These are phyloP conservation scores for Pyrus communis DNA, from an alignment of 306 rosid species.

Conservation along the genomic window DNA sequence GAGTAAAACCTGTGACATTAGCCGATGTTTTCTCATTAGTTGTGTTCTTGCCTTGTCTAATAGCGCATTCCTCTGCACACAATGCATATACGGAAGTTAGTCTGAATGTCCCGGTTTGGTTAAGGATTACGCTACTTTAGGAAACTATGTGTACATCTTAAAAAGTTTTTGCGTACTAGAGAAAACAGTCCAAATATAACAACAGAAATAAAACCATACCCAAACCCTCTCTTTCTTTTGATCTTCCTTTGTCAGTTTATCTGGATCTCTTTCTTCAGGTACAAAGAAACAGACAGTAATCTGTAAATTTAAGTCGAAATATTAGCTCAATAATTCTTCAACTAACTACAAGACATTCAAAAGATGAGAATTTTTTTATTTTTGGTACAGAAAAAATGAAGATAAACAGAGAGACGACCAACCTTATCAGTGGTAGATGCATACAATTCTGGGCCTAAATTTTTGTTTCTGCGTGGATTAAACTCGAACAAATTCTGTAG, in stretches of 20 bases:
- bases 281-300: not conserved
- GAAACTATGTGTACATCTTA: not conserved
- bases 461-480: not conserved
- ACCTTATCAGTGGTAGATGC: constrained; percentile 21
- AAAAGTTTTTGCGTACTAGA: not conserved
- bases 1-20: constrained; percentile 5
- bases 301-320: constrained; percentile 3
- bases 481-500: constrained; percentile 21
- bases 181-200: not conserved
- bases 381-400: too few relatives aligned
- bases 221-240: constrained; percentile 15
- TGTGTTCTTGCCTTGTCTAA: constrained; percentile 18
- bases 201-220: constrained; percentile 11
- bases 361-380: not conserved
- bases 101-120: not conserved
- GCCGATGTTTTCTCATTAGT: constrained; percentile 16
- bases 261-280: constrained; percentile 14
- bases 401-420: not conserved
- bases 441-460: constrained; percentile 18
- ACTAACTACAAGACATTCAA: not conserved
- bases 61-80: constrained; percentile 16
- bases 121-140: not conserved
- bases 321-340: not conserved
- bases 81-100: not conserved
- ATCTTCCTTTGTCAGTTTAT: not conserved